Evolutionary conservation across 768 basidiomycete genomes (phyloP).

Genomic region (Kwoniella pini): DNA sequence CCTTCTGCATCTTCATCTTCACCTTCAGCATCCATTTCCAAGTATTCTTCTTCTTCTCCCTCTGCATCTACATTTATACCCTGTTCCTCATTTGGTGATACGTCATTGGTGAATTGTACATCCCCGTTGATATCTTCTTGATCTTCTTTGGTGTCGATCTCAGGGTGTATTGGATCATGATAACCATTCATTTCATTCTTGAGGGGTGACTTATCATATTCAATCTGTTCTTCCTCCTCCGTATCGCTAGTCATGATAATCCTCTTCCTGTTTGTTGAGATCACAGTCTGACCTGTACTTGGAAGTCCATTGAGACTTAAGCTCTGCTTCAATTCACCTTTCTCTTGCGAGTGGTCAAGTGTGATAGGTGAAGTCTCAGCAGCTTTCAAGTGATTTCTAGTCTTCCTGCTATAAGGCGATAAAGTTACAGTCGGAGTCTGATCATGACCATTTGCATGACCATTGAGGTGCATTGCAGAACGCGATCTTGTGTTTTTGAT

Average conservation of each 20-base stretch:
- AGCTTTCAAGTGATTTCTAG: neutral
- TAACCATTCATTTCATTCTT: too few species aligned
- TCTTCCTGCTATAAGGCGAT: neutral
- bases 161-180: too few species aligned
- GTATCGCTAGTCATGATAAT: constrained; percentile 5
- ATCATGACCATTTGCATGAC: neutral
- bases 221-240: constrained; percentile 13
- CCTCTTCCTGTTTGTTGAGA: neutral
- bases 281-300: neutral
- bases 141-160: too few species aligned
- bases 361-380: neutral
- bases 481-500: constrained; percentile 8
- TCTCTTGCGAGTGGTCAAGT: neutral
- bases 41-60: too few species aligned
- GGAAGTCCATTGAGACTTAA: neutral
- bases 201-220: neutral
- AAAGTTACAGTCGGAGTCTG: neutral
- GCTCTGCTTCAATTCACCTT: neutral
- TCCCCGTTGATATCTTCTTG: too few species aligned
- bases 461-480: neutral
- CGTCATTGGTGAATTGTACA: too few species aligned
- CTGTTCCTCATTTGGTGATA: too few species aligned
- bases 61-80: too few species aligned
- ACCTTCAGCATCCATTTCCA: constrained; percentile 21
- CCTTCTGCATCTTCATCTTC: constrained; percentile 28